Evolutionary conservation across 1,139 yeast species (phyloP).

Genomic region (Yamadazyma songkhlaensis): DNA sequence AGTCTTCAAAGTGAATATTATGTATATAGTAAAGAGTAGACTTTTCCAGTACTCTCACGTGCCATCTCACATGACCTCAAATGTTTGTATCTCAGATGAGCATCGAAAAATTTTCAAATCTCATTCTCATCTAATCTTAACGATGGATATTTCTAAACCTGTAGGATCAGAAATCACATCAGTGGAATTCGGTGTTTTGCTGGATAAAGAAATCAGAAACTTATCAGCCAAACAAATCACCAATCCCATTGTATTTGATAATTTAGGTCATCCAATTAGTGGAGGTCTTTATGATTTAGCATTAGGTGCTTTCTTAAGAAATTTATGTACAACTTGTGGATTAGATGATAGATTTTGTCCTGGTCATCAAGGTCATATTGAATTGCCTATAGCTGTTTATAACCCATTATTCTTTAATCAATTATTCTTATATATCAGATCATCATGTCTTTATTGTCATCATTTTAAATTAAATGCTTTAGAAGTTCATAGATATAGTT

Average conservation of each 20-base stretch:
- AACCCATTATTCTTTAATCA: constrained; percentile 94
- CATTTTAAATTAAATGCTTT: constrained; percentile 65
- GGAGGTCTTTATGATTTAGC: constrained; percentile 95
- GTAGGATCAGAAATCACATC: constrained; percentile 91
- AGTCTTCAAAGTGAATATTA: no score
- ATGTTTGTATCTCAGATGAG: no score
- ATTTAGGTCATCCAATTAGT: constrained; percentile 89
- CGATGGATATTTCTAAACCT: constrained; percentile 93
- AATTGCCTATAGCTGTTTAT: constrained; percentile 91
- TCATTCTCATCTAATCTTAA: neutral
- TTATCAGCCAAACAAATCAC: constrained; percentile 93
- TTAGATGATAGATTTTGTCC: constrained; percentile 93
- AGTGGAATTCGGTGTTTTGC: constrained; percentile 87
- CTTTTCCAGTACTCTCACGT: no score
- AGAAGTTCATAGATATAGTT: constrained; percentile 73
- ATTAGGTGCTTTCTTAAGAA: constrained; percentile 87
- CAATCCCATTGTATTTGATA: constrained; percentile 92
- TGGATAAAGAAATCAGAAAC: constrained; percentile 77
- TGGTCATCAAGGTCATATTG: constrained; percentile 98
- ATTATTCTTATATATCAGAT: constrained; percentile 77
- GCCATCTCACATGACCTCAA: no score
- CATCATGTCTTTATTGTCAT: constrained; percentile 89
- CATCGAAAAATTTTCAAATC: constrained; percentile 11
- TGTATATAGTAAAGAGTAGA: no score
- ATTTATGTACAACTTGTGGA: constrained; percentile 94